These are phyloP conservation scores for Cyclanthera cordifolia DNA, from an alignment of 306 rosid genomes.

Conservation along the genomic window DNA sequence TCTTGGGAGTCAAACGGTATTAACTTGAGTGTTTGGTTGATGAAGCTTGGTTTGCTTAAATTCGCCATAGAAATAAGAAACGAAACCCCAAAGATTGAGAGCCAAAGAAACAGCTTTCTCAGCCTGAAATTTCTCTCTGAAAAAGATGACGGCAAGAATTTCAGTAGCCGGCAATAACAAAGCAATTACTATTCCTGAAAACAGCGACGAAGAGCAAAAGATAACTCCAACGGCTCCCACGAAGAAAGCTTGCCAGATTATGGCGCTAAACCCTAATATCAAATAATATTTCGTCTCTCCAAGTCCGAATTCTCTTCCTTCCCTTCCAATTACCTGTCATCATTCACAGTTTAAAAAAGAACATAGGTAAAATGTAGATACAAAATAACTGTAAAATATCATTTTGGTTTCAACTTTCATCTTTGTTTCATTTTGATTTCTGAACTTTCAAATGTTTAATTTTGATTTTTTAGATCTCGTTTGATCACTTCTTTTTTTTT, in stretches of 20 bases:
- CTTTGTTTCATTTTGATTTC: no score
- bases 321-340: no score
- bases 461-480: no score
- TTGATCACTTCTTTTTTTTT: no score
- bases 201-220: constrained; percentile 54
- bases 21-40: no score
- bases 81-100: constrained; percentile 61
- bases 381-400: no score
- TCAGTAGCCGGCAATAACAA: neutral
- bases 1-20: no score
- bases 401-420: no score
- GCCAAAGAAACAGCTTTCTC: constrained; percentile 50
- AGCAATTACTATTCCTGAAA: constrained; percentile 34
- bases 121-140: constrained; percentile 40
- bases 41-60: constrained; percentile 18
- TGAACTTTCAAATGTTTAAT: no score
- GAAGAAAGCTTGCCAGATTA: constrained; percentile 67
- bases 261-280: constrained; percentile 35
- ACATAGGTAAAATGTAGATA: no score
- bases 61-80: constrained; percentile 66
- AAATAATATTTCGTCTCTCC: constrained; percentile 33
- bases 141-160: constrained; percentile 50
- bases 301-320: no score
- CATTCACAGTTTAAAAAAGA: no score
- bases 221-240: constrained; percentile 65